Evolutionary conservation across 495 filamentous ascomycete species (phyloP), one percentile per base, ranked within the genome.

Genomic region (Tuber indicum): DNA sequence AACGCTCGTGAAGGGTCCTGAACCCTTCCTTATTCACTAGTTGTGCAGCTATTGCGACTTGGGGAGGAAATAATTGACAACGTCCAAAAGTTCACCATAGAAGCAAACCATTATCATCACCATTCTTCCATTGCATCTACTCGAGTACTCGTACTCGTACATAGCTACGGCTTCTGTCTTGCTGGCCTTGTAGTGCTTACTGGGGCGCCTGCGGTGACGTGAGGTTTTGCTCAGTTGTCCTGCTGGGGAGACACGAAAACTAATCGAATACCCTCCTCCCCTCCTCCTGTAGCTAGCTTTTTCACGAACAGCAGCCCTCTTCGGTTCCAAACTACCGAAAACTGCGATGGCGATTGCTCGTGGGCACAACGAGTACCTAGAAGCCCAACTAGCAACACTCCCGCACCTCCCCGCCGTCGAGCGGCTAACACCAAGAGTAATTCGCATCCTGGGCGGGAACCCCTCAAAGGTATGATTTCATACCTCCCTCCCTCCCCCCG

Each of bases 401-500:
- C 81, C 81, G 9, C 45, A 87, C 6, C 86, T 94, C 52, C 88
- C 88, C 26, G 91, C 93, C 75, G 86, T 92, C 62, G 88, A 91
- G 82, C 86, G 89, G 71, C 87, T 95, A 62, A 91, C 90, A 77
- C 86, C 90, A 2, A 85, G 86, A 21, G 89, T 91, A 26, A 90
- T 93, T 78, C 88, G 93, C 75, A 91, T 97, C 73, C 86, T 97
- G 16, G 93, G 89, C 73, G 92, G 91, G 21, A 96, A 97, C 84
- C 92, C 93, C 14, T 89, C 91, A 78, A 94, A 94, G 86, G 90
- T 91, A 81, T 62, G 85, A 81, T 62, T 85, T 71, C 42, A 7
- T 14, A 41, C 72, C 21, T 46, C 58, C 16, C n/a, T 8, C 42
- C 42, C 49, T 42, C 49, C 44, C 26, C 46, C 70, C 72, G 3